Evolutionary conservation across 192 early-diverging fungal genomes (phyloP).

Genomic region (Linnemannia zychae): DNA sequence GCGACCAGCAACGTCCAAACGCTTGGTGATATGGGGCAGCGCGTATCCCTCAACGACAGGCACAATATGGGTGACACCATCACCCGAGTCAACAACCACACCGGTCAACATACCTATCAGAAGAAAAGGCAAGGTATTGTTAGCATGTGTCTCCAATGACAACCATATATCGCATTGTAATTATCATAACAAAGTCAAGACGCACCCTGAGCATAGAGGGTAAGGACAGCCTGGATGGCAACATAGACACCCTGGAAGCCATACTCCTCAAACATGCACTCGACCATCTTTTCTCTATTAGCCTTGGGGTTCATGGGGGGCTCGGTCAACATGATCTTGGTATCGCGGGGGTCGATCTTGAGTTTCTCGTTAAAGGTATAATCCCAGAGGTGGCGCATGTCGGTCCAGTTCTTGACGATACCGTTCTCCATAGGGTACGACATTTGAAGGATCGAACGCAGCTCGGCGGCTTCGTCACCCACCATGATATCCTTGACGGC

Average conservation of each 20-base stretch:
- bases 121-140: neutral
- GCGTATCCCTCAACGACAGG: constrained; percentile 98
- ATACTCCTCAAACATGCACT: constrained; percentile 98
- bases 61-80: constrained; percentile 99
- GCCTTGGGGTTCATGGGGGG: constrained; percentile 95
- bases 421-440: constrained; percentile 99
- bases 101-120: constrained; percentile 86
- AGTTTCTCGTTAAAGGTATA: constrained; percentile 97
- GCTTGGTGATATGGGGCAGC: constrained; percentile 87
- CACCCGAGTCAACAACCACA: constrained; percentile 98
- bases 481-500: constrained; percentile 96
- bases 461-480: constrained; percentile 94
- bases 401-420: constrained; percentile 97
- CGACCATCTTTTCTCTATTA: constrained; percentile 94
- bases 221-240: constrained; percentile 97
- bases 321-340: constrained; percentile 97
- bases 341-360: constrained; percentile 87
- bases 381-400: constrained; percentile 98
- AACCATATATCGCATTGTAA: no score
- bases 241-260: constrained; percentile 95
- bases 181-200: neutral
- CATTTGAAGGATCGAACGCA: constrained; percentile 93
- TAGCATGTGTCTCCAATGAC: no score
- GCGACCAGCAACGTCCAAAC: constrained; percentile 96
- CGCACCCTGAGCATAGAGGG: constrained; percentile 96